phyloP scores from a whole-genome alignment of 2,329 filamentous ascomycete genomes.

The Achaetomium macrosporum region DNA sequence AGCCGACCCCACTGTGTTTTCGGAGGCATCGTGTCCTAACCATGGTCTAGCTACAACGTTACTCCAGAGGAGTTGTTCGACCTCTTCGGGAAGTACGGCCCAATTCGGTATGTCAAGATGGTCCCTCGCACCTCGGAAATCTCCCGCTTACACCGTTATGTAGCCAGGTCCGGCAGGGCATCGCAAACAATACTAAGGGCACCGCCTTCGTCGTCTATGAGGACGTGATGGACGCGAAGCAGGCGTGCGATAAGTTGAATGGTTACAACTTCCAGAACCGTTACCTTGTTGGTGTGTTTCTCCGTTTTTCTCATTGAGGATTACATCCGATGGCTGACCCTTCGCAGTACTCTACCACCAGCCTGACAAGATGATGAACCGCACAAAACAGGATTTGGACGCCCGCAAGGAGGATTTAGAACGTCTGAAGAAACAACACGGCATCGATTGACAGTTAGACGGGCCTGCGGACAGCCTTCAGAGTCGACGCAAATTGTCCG shows the following conservation, averaged over 20 bases:
- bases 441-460: slow-evolving; percentile 92
- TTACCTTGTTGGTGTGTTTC: slow-evolving; percentile 85
- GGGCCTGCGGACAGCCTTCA: slow-evolving; percentile 55
- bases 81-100: slow-evolving; percentile 95
- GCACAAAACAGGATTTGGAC: slow-evolving; percentile 89
- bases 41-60: slow-evolving; percentile 79
- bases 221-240: slow-evolving; percentile 97
- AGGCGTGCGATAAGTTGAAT: slow-evolving; percentile 98
- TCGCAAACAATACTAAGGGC: slow-evolving; percentile 94
- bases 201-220: slow-evolving; percentile 99
- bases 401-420: slow-evolving; percentile 95
- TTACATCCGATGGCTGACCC: slow-evolving; percentile 4
- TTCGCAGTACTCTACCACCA: slow-evolving; percentile 55
- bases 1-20: slow-evolving; percentile 51
- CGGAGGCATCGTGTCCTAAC: slow-evolving; percentile 38
- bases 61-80: slow-evolving; percentile 97
- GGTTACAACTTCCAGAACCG: slow-evolving; percentile 99
- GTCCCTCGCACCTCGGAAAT: not conserved
- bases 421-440: slow-evolving; percentile 94
- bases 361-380: slow-evolving; percentile 59
- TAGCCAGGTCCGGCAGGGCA: slow-evolving; percentile 97
- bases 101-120: slow-evolving; percentile 69
- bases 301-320: slow-evolving; percentile 4
- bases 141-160: slow-evolving; percentile 22
- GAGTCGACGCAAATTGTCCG: slow-evolving; percentile 42